Base-by-base conservation (phyloP, 1,284 basidiomycete genomes). In the Pseudozyma pruni region DNA sequence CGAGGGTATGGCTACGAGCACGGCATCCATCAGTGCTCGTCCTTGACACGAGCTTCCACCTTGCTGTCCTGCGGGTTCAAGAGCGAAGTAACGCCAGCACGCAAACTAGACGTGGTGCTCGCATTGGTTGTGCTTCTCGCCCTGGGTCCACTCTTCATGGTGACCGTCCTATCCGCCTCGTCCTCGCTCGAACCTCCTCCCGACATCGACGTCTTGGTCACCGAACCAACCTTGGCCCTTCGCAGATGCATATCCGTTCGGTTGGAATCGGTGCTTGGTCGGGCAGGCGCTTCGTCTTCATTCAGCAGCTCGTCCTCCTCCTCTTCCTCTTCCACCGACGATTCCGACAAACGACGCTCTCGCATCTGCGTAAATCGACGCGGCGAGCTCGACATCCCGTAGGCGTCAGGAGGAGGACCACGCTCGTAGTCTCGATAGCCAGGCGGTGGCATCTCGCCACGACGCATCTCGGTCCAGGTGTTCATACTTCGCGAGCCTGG, bases 401-500 rank as follows among this genome's bases (percentile, higher is more conserved):
- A 50, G n/a, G 43, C 39, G 1, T 60, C 50, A 8, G 27, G 14
- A 22, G 38, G 27, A 14, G 46, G 50, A 13, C 45, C 47, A 11
- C 59, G 66, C 3, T 70, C 67, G 29, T 70, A 57, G n/a, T 63
- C 59, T 29, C 55, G 49, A 19, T 58, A 69, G 13, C 54, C 55
- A 16, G 66, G 66, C 22, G 64, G 64, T 29, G 58, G 57, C 57
- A 62, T 59, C 34, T 63, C 54, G 25, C 44, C 57, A n/a, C 57
- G 61, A 4, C 61, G 57, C 57, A 58, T 40, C 31, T 55, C 62
- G 45, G 61, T 50, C 69, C 69, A 72, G 16, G 62, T 55, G 29
- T 49, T 66, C 69, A 67, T 62, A 48, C 62, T 72, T n/a, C 72
- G 72, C 9, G 72, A 70, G 4, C 66, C 72, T 14, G 72, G 72